Evolutionary conservation across 352 stramenopile genomes (phyloP).

Genomic region (Plasmopara muralis): DNA sequence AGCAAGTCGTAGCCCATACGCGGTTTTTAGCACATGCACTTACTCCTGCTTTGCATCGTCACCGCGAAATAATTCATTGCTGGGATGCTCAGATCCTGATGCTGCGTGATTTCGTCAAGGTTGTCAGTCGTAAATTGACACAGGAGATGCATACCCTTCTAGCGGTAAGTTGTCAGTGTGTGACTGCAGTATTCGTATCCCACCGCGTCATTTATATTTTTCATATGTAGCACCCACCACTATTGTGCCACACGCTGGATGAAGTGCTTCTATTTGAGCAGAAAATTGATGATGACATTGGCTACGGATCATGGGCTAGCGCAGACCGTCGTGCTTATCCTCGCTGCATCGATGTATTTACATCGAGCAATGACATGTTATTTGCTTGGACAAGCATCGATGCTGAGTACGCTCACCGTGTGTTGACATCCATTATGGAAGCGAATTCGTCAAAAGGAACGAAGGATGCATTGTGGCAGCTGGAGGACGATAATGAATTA

Average conservation of each 20-base stretch:
- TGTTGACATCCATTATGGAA: constrained; percentile 24
- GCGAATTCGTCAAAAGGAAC: constrained; percentile 6
- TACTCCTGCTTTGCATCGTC: constrained; percentile 41
- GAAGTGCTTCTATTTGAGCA: constrained; percentile 73
- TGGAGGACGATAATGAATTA: constrained; percentile 9
- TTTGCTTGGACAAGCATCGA: constrained; percentile 66
- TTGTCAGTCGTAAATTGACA: constrained; percentile 40
- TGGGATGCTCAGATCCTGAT: constrained; percentile 58
- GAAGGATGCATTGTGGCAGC: constrained; percentile 15
- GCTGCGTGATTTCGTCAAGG: constrained; percentile 38
- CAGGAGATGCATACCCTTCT: constrained; percentile 41
- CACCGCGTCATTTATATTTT: neutral
- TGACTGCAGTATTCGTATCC: neutral
- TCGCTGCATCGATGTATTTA: constrained; percentile 60
- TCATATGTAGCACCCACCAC: constrained; percentile 23
- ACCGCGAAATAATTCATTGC: constrained; percentile 38
- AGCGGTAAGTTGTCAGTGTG: constrained; percentile 18
- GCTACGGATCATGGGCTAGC: constrained; percentile 47
- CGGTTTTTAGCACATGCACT: constrained; percentile 37
- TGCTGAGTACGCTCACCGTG: constrained; percentile 40
- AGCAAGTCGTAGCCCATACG: constrained; percentile 45
- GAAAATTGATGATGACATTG: constrained; percentile 50
- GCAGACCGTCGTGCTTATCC: constrained; percentile 36
- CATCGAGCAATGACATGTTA: constrained; percentile 35
- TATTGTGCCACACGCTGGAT: constrained; percentile 69